These are phyloP conservation scores for Xylaria grammica DNA, from an alignment of 495 filamentous ascomycete genomes.

Conservation along the genomic window DNA sequence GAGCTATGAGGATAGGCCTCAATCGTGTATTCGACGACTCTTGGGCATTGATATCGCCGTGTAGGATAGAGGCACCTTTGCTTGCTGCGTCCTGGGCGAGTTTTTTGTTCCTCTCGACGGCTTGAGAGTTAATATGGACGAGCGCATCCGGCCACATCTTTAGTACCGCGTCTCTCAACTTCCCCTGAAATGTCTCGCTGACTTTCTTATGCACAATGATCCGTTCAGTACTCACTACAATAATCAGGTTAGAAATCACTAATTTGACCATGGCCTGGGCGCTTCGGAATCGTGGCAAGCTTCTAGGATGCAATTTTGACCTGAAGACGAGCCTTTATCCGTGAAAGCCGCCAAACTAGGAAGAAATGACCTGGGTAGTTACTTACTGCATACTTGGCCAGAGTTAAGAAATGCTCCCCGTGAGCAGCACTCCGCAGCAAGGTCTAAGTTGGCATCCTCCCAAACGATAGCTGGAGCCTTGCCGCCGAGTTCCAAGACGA, in stretches of 20 bases:
- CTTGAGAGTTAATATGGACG: constrained; percentile 63
- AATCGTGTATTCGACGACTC: constrained; percentile 61
- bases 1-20: constrained; percentile 72
- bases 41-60: constrained; percentile 56
- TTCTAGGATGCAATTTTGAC: too few species aligned
- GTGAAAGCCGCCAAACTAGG: background rate
- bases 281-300: too few species aligned
- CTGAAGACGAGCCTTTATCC: background rate
- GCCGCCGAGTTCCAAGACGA: constrained; percentile 71
- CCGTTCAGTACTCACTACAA: constrained; percentile 75
- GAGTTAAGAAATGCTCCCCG: constrained; percentile 61
- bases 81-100: constrained; percentile 68
- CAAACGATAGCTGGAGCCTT: constrained; percentile 69
- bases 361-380: background rate
- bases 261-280: too few species aligned
- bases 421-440: constrained; percentile 58
- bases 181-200: constrained; percentile 66
- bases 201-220: constrained; percentile 80
- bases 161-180: constrained; percentile 58
- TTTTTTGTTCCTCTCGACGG: constrained; percentile 69
- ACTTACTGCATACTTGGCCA: constrained; percentile 75
- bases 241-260: constrained; percentile 35
- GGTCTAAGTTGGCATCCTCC: constrained; percentile 67
- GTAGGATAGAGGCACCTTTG: constrained; percentile 71
- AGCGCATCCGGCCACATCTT: constrained; percentile 56